These are phyloP conservation scores for Pseudozyma flocculosa DNA, from an alignment of 1,284 basidiomycete species.

Conservation along the genomic window DNA sequence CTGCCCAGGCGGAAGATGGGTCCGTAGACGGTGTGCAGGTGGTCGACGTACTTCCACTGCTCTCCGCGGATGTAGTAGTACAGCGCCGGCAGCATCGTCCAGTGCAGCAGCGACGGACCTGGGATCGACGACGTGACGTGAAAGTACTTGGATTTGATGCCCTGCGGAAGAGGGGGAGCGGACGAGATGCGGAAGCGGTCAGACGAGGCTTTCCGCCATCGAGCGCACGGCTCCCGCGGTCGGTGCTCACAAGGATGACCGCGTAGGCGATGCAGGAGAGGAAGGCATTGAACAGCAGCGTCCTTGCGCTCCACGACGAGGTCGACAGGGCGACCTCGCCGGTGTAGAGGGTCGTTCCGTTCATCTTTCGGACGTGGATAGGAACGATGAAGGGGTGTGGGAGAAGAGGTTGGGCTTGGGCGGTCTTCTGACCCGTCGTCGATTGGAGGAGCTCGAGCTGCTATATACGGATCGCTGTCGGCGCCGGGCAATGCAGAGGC, in stretches of 20 bases:
- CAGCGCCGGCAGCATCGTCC: constrained; percentile 8
- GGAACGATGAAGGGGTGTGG: too few relatives aligned
- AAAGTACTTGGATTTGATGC: constrained; percentile 4
- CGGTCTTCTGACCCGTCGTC: too few relatives aligned
- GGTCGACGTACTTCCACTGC: constrained; percentile 10
- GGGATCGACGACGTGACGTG: constrained; percentile 6
- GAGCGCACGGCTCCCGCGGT: too few relatives aligned
- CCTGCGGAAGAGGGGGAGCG: constrained; percentile 3
- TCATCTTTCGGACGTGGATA: too few relatives aligned
- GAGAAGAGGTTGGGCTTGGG: too few relatives aligned
- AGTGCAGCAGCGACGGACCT: constrained; percentile 6
- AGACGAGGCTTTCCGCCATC: too few relatives aligned
- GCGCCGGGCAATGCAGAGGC: too few relatives aligned
- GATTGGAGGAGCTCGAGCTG: too few relatives aligned
- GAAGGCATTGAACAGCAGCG: background rate
- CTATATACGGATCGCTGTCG: too few relatives aligned
- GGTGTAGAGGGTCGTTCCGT: too few relatives aligned
- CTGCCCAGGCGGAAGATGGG: constrained; percentile 8
- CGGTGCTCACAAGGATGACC: background rate
- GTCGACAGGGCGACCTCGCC: too few relatives aligned
- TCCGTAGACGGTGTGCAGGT: constrained; percentile 5
- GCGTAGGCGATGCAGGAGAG: background rate
- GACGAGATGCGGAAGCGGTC: background rate
- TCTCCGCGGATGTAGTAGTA: constrained; percentile 7
- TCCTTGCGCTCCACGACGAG: background rate